Percentiles rank a stretch among this genome's conserved stretches.
Conservation (phyloP, 2,329 filamentous ascomycete species). For the Blastomyces emzantsi region DNA sequence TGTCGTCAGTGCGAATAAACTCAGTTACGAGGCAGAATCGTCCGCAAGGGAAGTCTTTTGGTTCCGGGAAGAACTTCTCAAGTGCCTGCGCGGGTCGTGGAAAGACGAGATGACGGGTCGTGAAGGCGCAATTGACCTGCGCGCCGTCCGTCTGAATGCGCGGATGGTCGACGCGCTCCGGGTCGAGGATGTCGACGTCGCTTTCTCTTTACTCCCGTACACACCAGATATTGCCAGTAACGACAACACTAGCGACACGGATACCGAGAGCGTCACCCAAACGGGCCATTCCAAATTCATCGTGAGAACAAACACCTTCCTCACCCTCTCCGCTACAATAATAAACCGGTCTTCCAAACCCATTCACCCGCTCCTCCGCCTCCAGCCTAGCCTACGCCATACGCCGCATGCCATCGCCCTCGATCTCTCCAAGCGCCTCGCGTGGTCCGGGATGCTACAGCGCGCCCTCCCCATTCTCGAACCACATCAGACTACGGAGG, state of each 20-base stretch:
- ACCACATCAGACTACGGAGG: constrained; percentile 50
- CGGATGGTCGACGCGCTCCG: constrained; percentile 78
- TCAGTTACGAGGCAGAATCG: constrained; percentile 70
- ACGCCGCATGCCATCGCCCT: constrained; percentile 63
- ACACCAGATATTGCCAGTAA: constrained; percentile 18
- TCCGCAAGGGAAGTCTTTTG: constrained; percentile 76
- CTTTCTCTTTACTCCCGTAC: constrained; percentile 36
- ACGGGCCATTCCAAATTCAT: constrained; percentile 40
- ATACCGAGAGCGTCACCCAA: constrained; percentile 26
- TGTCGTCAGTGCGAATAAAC: constrained; percentile 71
- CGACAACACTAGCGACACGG: constrained; percentile 16
- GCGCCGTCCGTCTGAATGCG: constrained; percentile 61
- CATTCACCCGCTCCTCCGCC: constrained; percentile 62
- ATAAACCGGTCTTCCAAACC: constrained; percentile 61
- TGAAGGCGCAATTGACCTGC: constrained; percentile 63
- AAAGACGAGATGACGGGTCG: constrained; percentile 50
- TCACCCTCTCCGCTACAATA: constrained; percentile 61
- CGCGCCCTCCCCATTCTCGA: constrained; percentile 56
- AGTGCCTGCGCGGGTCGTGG: constrained; percentile 64
- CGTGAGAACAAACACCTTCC: constrained; percentile 52
- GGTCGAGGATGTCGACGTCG: constrained; percentile 66
- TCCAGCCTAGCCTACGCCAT: constrained; percentile 68
- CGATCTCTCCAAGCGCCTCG: constrained; percentile 71
- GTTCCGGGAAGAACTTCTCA: constrained; percentile 76
- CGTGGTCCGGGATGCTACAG: constrained; percentile 79